Conservation (phyloP, 2,329 filamentous ascomycete species). For the Fusarium floridanum region DNA sequence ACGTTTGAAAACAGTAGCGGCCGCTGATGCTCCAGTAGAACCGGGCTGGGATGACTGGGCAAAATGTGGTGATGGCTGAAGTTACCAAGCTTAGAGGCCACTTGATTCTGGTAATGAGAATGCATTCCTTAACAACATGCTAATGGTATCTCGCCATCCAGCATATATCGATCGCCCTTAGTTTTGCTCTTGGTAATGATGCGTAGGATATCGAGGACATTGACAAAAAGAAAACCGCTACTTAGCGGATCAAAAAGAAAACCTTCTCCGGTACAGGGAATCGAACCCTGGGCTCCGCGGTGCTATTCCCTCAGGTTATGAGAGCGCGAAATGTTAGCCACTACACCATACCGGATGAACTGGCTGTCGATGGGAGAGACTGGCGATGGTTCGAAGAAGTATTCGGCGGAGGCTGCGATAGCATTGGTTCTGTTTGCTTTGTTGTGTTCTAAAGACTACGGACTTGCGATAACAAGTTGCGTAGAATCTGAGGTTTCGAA, state of each 20-base stretch:
- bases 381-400: background rate
- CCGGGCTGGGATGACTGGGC: background rate
- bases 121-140: background rate
- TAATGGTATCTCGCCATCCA: background rate
- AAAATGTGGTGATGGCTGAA: background rate
- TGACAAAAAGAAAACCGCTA: background rate
- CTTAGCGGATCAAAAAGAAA: background rate
- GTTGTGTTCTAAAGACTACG: background rate
- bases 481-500: background rate
- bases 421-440: background rate
- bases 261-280: background rate
- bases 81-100: background rate
- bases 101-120: background rate
- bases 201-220: background rate
- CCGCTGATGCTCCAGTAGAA: background rate
- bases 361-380: background rate
- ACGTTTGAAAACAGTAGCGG: background rate
- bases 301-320: constrained; percentile 16
- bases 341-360: constrained; percentile 50
- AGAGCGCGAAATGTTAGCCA: constrained; percentile 53
- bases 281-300: constrained; percentile 7
- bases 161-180: background rate
- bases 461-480: background rate
- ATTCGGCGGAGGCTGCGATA: background rate
- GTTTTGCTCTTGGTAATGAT: background rate